Evolutionary conservation across 371 early-diverging fungal species (phyloP), one percentile per base, ranked within the genome.

Genomic region (Mortierella sp.): DNA sequence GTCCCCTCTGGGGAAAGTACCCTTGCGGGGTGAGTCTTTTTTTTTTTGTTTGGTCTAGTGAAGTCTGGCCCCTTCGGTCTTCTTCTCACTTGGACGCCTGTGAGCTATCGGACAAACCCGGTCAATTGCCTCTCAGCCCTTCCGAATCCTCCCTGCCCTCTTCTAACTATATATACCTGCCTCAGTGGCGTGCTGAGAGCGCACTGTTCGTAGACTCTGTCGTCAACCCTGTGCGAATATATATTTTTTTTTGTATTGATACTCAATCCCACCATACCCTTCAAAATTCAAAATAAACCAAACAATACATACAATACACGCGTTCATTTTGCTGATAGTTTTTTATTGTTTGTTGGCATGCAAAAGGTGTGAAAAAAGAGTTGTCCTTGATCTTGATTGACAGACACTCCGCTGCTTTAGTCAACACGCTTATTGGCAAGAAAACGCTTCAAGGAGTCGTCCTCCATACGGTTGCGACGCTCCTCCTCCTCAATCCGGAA

Each of bases 361-460:
- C 63, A 32, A 63, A 63, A 32, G 14, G 11, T 10, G 27, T 56
- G 27, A n/a, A 27, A 56, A 56, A 27, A 2, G 8, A 56, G 4
- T 2, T 35, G 29, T 60, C 29, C 60, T 46, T 46, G 10, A 68
- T 41, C 60, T 46, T 46, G 10, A 68, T 41, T 35, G 41, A 68
- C 11, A 7, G n/a, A 10, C 14, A 35, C 6, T 35, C 21, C 2
- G 21, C 41, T 41, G 10, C 38, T 35, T 90, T 80, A 21, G 86
- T 85, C 63, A 90, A 74, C 12, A 89, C 88, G 71, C 88, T 90
- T 65, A 81, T 77, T 54, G 18, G 63, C 7, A 11, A 76, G 58
- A 55, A 73, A 73, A 27, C 73, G 75, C 68, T 71, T 44, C 35
- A 76, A 54, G 51, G 76, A 76, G 41, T 70, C 76, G 1, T 70